Conservation (phyloP, 2,329 filamentous ascomycete species). For the Pseudogymnoascus sp. region DNA sequence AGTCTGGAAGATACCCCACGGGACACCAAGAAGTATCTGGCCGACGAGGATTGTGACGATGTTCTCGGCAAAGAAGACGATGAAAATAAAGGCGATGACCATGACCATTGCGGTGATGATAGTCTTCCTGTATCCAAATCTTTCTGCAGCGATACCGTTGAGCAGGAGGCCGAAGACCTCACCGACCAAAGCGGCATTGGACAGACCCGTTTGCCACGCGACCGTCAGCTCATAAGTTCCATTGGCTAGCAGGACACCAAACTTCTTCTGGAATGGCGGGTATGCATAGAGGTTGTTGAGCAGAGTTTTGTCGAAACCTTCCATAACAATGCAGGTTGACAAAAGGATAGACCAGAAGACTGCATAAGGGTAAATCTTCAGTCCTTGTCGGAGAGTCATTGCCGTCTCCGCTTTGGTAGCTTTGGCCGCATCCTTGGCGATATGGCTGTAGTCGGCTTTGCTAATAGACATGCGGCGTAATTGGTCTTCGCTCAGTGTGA, state of each 20-base stretch:
- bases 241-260: conserved; percentile 27
- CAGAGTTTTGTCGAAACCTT: conserved; percentile 77
- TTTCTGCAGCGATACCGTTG: conserved; percentile 41
- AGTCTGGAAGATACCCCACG: conserved; percentile 44
- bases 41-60: conserved; percentile 41
- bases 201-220: conserved; percentile 27
- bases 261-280: conserved; percentile 31
- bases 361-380: conserved; percentile 80
- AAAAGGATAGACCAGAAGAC: conserved; percentile 78
- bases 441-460: conserved; percentile 2
- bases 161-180: conserved; percentile 40
- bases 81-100: conserved; percentile 40
- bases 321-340: conserved; percentile 88
- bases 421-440: conserved; percentile 36
- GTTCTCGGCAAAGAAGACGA: conserved; percentile 44
- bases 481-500: background rate
- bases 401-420: conserved; percentile 57
- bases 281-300: conserved; percentile 62
- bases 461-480: background rate
- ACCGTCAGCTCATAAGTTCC: conserved; percentile 26
- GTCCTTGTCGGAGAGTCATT: conserved; percentile 69
- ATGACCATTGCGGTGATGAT: conserved; percentile 40
- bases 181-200: conserved; percentile 24
- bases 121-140: conserved; percentile 45
- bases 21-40: conserved; percentile 44